Evolutionary conservation across 148 eudicot species (phyloP).

Genomic region (Chenopodium album): DNA sequence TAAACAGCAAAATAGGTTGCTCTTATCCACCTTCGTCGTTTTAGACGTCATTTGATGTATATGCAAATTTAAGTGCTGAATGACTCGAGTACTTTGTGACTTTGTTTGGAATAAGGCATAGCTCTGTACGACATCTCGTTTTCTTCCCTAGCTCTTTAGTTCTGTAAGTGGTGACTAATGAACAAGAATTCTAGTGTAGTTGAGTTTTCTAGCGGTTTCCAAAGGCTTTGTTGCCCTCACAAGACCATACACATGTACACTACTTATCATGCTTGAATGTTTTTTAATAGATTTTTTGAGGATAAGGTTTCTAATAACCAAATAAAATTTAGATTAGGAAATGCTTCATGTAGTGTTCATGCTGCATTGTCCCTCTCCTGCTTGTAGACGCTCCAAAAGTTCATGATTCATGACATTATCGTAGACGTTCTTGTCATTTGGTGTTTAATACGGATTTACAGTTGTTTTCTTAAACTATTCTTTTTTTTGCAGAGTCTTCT

Average conservation of each 20-base stretch:
- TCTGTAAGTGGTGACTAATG: not conserved
- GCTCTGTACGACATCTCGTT: not conserved
- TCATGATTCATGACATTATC: too few species aligned
- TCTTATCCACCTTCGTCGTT: not conserved
- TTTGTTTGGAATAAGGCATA: not conserved
- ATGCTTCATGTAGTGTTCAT: too few species aligned
- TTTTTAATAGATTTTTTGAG: too few species aligned
- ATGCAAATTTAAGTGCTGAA: not conserved
- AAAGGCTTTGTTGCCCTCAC: too few species aligned
- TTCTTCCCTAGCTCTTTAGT: not conserved
- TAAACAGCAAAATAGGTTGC: not conserved
- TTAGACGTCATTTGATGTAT: not conserved
- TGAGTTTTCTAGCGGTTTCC: not conserved
- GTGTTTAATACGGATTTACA: not conserved
- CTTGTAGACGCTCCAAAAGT: not conserved
- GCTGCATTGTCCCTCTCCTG: not conserved
- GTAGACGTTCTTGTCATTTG: not conserved
- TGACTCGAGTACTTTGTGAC: not conserved
- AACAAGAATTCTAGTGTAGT: not conserved
- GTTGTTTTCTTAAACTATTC: not conserved
- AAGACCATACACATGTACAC: too few species aligned
- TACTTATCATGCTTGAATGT: too few species aligned
- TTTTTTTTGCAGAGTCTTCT: slow-evolving; percentile 41
- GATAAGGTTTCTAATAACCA: too few species aligned
- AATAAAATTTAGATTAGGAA: too few species aligned